A percentile compares a stretch with the other conserved stretches of the same genome.
Evolutionary conservation across 352 stramenopile species (phyloP).

Genomic region (Phytophthora fragariae): DNA sequence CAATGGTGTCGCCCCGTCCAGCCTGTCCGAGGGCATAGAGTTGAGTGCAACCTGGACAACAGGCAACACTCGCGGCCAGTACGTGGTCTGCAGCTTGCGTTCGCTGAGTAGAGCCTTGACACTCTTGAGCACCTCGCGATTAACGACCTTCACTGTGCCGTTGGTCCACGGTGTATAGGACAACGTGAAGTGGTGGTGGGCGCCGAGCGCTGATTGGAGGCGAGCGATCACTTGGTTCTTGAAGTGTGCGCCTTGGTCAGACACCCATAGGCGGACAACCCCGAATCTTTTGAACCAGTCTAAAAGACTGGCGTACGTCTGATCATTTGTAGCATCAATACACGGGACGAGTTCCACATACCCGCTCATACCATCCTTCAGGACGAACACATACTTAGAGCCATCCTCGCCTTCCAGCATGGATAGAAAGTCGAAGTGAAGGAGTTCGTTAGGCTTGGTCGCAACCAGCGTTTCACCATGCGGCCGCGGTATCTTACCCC

Average conservation of each 20-base stretch:
- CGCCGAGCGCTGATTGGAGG: background rate
- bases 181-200: background rate
- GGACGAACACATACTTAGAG: background rate
- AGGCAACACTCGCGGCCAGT: background rate
- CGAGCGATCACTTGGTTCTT: background rate
- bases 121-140: constrained; percentile 23
- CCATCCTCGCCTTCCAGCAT: background rate
- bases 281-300: background rate
- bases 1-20: background rate
- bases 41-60: background rate
- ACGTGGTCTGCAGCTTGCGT: background rate
- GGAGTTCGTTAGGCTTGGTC: background rate
- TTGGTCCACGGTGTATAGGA: constrained; percentile 16
- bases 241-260: background rate
- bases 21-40: background rate
- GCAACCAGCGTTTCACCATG: background rate
- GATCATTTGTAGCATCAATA: background rate
- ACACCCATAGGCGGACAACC: background rate
- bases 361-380: background rate
- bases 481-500: background rate
- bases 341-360: background rate
- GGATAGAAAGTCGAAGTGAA: background rate
- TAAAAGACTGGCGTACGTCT: background rate
- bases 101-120: constrained; percentile 2
- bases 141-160: constrained; percentile 40